Base-by-base conservation (phyloP, 148 eudicot genomes). In the Vaccinium myrtillus region DNA sequence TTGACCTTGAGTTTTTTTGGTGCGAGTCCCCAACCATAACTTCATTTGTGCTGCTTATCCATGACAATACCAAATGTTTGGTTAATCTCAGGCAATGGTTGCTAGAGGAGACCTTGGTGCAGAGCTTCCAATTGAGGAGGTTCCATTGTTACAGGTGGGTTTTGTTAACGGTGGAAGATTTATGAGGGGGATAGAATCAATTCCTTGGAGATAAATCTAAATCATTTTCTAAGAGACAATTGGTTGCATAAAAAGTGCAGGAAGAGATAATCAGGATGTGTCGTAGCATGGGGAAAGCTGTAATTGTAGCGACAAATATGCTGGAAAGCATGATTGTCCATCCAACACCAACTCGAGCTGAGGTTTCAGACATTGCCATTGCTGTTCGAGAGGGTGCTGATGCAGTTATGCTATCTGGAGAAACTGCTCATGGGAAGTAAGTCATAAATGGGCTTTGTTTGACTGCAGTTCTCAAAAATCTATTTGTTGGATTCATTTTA, bases 351-450 rank as follows among this genome's bases (percentile, higher is more conserved):
- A 97, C 99, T 21, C 91, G 99, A 78, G 98, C 99, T 46, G 99
- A 97, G 90, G 99, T 97, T 43, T 97, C 99, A 81, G 98, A 97
- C 90, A 97, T 97, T 82, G 98, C 98, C 21, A 97, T 95, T 90
- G 99, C 99, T 70, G 98, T 97, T 70, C 86, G 95, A 84, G 99
- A 97, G 88, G 99, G 99, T 82, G 92, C 99, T 86, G 99, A 97
- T 90, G 95, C 99, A 67, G 93, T 97, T 82, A 97, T 97, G 99
- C 98, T 97, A 85, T 97, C 99, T 83, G 99, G 99, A 82, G 99
- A 97, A 94, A 97, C 98, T 85, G 99, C 99, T 89, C 96, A 97
- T 83, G 99, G 99, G 65, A 97, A 97, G 99, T 97, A 91, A 83
- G 99, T 80, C 61, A 12, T 5, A 27, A 23, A 70, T 67, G 63